These are phyloP conservation scores for Amylostereum chailletii DNA, from an alignment of 1,284 basidiomycete species.

Conservation along the genomic window DNA sequence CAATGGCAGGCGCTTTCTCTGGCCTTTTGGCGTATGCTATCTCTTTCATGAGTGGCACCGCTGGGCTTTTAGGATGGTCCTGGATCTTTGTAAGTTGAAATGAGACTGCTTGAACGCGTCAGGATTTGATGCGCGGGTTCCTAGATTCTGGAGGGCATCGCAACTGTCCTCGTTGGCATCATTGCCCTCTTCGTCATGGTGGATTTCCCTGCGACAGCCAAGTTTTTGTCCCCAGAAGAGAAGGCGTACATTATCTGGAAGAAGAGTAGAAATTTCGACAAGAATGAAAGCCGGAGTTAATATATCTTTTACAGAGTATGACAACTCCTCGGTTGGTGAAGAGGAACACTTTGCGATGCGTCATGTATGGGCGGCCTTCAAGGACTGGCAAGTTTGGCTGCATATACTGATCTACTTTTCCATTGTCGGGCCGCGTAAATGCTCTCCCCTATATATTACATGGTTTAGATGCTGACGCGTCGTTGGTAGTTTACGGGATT, in stretches of 20 bases:
- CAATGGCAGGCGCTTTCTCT: slow-evolving; percentile 26
- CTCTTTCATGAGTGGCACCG: slow-evolving; percentile 32
- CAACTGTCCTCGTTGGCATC: slow-evolving; percentile 37
- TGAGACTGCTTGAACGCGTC: neutral
- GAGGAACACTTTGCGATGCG: slow-evolving; percentile 48
- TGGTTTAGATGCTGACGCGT: neutral
- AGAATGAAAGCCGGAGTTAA: neutral
- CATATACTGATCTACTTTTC: slow-evolving; percentile 56
- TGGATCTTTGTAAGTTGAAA: slow-evolving; percentile 35
- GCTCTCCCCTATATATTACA: neutral
- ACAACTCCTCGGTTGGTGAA: slow-evolving; percentile 58
- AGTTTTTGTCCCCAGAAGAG: slow-evolving; percentile 53
- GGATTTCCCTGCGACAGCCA: slow-evolving; percentile 49
- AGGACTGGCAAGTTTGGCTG: slow-evolving; percentile 62
- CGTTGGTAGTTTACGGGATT: slow-evolving; percentile 38
- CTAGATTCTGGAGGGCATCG: slow-evolving; percentile 48
- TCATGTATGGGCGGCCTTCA: slow-evolving; percentile 44
- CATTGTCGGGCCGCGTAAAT: slow-evolving; percentile 43
- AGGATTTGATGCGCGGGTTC: too few relatives aligned
- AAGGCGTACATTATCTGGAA: slow-evolving; percentile 49
- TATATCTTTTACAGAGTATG: slow-evolving; percentile 34
- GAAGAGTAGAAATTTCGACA: slow-evolving; percentile 37
- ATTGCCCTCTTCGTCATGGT: slow-evolving; percentile 40
- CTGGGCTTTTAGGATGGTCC: slow-evolving; percentile 32
- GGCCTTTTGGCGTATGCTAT: slow-evolving; percentile 35